These are phyloP conservation scores for Gyrodon lividus DNA, from an alignment of 768 basidiomycete species.

Conservation along the genomic window DNA sequence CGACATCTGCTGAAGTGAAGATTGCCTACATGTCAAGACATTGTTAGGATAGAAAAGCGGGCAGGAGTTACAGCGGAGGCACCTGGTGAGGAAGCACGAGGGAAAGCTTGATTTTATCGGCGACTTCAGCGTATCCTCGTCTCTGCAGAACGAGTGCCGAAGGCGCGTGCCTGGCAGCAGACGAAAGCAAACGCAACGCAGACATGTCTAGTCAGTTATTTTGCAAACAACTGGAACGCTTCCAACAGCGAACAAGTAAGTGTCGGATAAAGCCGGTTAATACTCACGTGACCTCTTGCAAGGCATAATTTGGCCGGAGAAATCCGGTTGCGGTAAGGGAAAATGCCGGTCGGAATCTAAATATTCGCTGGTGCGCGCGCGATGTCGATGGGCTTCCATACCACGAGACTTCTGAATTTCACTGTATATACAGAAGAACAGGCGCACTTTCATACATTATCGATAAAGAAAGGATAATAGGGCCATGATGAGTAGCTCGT, in stretches of 20 bases:
- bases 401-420: too few species aligned
- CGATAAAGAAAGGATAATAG: neutral
- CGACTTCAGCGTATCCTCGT: conserved; percentile 90
- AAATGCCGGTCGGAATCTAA: too few species aligned
- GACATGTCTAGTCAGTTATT: conserved; percentile 52
- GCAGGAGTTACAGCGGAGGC: conserved; percentile 25
- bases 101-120: conserved; percentile 89
- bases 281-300: conserved; percentile 25
- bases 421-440: neutral
- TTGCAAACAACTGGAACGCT: neutral
- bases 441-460: neutral
- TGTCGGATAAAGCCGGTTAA: conserved; percentile 31
- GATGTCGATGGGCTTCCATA: too few species aligned
- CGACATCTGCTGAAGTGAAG: conserved; percentile 87
- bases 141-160: conserved; percentile 50
- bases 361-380: too few species aligned
- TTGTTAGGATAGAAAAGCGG: conserved; percentile 13
- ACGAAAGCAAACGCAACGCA: conserved; percentile 67
- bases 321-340: too few species aligned
- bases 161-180: conserved; percentile 60
- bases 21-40: conserved; percentile 59
- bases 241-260: neutral
- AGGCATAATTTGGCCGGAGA: too few species aligned
- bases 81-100: conserved; percentile 96
- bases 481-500: neutral